These are phyloP conservation scores for Ustilago crameri DNA, from an alignment of 1,284 basidiomycete species.

Conservation along the genomic window DNA sequence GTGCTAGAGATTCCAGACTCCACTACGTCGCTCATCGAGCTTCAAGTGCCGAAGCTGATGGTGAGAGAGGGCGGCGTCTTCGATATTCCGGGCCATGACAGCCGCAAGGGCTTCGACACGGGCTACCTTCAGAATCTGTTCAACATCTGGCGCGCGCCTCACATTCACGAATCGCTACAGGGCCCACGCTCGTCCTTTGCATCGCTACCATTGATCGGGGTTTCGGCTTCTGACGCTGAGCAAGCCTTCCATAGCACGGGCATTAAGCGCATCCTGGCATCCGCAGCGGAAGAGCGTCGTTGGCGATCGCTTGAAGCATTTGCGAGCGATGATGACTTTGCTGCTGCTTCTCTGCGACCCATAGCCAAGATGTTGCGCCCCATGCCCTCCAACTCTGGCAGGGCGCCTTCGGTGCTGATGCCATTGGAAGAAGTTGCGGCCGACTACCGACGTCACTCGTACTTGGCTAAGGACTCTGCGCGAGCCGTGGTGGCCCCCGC, in stretches of 20 bases:
- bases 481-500: slow-evolving; percentile 84
- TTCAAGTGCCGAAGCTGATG: slow-evolving; percentile 79
- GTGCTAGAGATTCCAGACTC: slow-evolving; percentile 83
- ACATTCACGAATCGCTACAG: slow-evolving; percentile 79
- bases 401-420: slow-evolving; percentile 70
- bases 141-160: slow-evolving; percentile 89
- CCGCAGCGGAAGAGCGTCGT: slow-evolving; percentile 63
- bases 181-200: slow-evolving; percentile 75
- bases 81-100: slow-evolving; percentile 75
- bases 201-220: slow-evolving; percentile 79
- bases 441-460: slow-evolving; percentile 78
- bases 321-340: slow-evolving; percentile 74
- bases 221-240: slow-evolving; percentile 75
- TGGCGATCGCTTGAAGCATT: slow-evolving; percentile 46
- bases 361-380: slow-evolving; percentile 67
- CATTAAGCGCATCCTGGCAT: slow-evolving; percentile 71
- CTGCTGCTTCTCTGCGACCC: slow-evolving; percentile 69
- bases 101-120: slow-evolving; percentile 74
- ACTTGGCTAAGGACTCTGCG: slow-evolving; percentile 80
- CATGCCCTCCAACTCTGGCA: slow-evolving; percentile 58
- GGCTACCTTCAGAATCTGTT: slow-evolving; percentile 78
- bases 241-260: slow-evolving; percentile 74
- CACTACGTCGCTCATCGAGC: slow-evolving; percentile 85
- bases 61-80: slow-evolving; percentile 83
- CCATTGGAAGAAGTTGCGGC: slow-evolving; percentile 75